Conservation (phyloP, 129 eudicot genomes). For the Centella asiatica region DNA sequence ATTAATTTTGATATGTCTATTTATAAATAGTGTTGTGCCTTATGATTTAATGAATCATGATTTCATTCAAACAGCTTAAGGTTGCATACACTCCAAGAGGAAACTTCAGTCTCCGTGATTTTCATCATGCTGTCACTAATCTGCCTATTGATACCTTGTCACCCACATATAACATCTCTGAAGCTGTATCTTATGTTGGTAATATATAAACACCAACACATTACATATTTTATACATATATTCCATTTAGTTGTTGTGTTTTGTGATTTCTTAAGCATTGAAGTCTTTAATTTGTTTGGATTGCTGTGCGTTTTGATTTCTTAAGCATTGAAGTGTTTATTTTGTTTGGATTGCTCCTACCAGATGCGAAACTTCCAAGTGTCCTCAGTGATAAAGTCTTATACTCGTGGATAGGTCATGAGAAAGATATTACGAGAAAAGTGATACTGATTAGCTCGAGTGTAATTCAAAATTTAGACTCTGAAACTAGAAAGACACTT, state of each 20-base stretch:
- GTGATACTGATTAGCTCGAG: conserved; percentile 57
- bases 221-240: too few relatives aligned
- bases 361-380: conserved; percentile 60
- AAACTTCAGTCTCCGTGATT: conserved; percentile 77
- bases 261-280: too few relatives aligned
- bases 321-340: background rate
- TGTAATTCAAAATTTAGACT: conserved; percentile 42
- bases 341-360: background rate
- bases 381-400: conserved; percentile 53
- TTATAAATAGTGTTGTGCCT: too few relatives aligned
- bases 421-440: conserved; percentile 60
- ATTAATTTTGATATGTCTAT: too few relatives aligned
- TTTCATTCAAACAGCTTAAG: conserved; percentile 52
- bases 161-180: conserved; percentile 39
- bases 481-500: conserved; percentile 42
- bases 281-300: too few relatives aligned
- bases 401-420: conserved; percentile 60
- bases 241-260: too few relatives aligned
- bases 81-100: conserved; percentile 78
- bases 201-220: background rate
- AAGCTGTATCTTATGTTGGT: conserved; percentile 46
- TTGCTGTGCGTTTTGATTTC: background rate
- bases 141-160: conserved; percentile 62
- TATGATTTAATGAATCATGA: too few relatives aligned
- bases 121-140: conserved; percentile 86